Evolutionary conservation across 208 protist species (phyloP), one percentile per base, ranked within the genome.

Genomic region (Vickermania ingenoplastis): DNA sequence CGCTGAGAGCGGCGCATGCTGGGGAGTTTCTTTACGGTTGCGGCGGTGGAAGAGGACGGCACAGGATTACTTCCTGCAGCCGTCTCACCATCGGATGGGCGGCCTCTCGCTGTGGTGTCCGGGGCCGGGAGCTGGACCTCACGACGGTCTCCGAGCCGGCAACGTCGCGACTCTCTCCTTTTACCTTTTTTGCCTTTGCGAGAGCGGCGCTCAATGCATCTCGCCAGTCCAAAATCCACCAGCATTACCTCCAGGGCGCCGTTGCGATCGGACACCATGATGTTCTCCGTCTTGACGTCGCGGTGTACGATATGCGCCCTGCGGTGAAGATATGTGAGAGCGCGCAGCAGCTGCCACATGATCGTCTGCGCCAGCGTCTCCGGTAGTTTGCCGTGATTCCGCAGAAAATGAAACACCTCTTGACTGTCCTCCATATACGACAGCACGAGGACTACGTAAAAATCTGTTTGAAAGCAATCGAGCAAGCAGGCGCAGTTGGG

Each of bases 221-320:
- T 71, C 3, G 83, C 79, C 24, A 94, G 72, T 0, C 88, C 88
- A 69, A 94, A 94, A 62, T 94, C 88, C 1, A 94, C 84, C 2
- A 94, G 65, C 2, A 79, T 85, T 21, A 91, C 75, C 14, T 81
- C 73, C 7, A 62, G 71, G 45, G 57, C n/a, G 22, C 75, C 24
- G 65, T 73, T 57, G 5, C 61, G 53, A 1, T 68, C 70, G 3
- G 69, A 61, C 14, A 95, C 64, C 50, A 95, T 62, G 27, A 95
- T 73, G 69, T 95, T 95, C 56, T 92, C 83, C 0, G 89, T 85
- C 60, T 95, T 95, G 1, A 95, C 73, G 59, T 95, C 89, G 7
- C 89, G 79, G 59, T 95, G 89, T 21, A 95, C 86, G 28, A 95
- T 70, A 31, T 69, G 61, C 21, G 84, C 66, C 0, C 65, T 75